Evolutionary conservation across 768 basidiomycete genomes (phyloP).

Genomic region (Rhizopogon vinicolor): DNA sequence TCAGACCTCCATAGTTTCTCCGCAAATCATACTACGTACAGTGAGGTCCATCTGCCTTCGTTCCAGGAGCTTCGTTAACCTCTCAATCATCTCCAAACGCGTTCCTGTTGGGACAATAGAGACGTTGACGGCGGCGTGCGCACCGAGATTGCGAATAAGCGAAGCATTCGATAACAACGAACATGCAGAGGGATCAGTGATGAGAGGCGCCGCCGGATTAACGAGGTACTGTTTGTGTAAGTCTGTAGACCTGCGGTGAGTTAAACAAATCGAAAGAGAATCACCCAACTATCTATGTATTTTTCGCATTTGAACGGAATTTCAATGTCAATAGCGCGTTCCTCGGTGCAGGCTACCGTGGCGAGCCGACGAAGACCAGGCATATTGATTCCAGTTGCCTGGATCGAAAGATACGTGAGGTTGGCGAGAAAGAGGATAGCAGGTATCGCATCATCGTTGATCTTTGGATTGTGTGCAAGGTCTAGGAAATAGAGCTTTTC

Average conservation of each 20-base stretch:
- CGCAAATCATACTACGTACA: conserved; percentile 41
- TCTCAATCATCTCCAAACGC: conserved; percentile 43
- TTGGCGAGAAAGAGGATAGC: conserved; percentile 45
- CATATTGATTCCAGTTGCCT: conserved; percentile 54
- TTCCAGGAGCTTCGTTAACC: conserved; percentile 42
- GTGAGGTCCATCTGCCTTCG: conserved; percentile 45
- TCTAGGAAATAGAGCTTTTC: conserved; percentile 48
- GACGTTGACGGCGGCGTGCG: conserved; percentile 46
- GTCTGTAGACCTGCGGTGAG: conserved; percentile 26
- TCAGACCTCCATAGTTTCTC: conserved; percentile 4
- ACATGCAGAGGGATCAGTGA: conserved; percentile 38
- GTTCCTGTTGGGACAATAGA: conserved; percentile 41
- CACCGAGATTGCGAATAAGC: conserved; percentile 52
- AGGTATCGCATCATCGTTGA: conserved; percentile 54
- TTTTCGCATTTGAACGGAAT: conserved; percentile 48
- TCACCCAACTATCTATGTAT: conserved; percentile 49
- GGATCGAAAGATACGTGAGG: conserved; percentile 46
- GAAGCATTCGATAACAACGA: conserved; percentile 39
- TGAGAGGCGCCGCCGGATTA: conserved; percentile 43
- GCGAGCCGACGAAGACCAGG: conserved; percentile 52
- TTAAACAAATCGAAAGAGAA: background rate
- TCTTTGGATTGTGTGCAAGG: conserved; percentile 45
- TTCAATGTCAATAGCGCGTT: conserved; percentile 44
- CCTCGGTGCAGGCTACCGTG: conserved; percentile 27
- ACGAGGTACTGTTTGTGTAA: conserved; percentile 45